Evolutionary conservation across 108 stramenopile species (phyloP).

Genomic region (Asterionellopsis glacialis): DNA sequence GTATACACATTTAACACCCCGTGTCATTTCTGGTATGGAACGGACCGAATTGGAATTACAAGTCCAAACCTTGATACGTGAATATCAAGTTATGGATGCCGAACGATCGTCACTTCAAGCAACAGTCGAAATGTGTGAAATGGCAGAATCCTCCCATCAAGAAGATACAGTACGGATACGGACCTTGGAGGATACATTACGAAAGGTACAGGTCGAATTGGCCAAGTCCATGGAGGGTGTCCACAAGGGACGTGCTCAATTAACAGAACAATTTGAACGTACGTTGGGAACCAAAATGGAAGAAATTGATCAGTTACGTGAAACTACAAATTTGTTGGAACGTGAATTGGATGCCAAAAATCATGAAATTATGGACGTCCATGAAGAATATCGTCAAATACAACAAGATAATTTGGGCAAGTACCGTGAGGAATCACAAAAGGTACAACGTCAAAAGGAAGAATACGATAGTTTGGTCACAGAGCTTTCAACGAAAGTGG

Average conservation of each 20-base stretch:
- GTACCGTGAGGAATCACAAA: no score
- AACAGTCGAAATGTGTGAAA: slow-evolving; percentile 41
- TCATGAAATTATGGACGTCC: no score
- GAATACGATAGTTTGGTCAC: no score
- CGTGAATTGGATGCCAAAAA: background rate
- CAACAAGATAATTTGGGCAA: no score
- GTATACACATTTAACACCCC: slow-evolving; percentile 21
- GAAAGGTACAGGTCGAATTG: background rate
- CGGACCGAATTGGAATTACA: slow-evolving; percentile 48
- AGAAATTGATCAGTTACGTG: background rate
- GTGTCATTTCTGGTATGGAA: slow-evolving; percentile 36
- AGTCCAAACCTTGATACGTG: slow-evolving; percentile 38
- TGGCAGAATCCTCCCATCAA: slow-evolving; percentile 6
- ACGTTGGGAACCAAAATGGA: background rate
- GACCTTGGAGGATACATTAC: background rate
- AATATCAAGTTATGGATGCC: slow-evolving; percentile 36
- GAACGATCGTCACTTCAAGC: slow-evolving; percentile 27
- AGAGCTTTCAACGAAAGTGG: no score
- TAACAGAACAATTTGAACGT: background rate
- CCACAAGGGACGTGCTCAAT: background rate
- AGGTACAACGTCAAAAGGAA: no score
- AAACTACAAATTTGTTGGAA: background rate
- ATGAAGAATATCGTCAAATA: no score
- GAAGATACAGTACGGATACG: background rate
- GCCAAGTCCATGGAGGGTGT: background rate